Percentiles rank a stretch among this genome's conserved stretches.
phyloP scores from a whole-genome alignment of 2,329 filamentous ascomycete species.

The Colletotrichum sojae region DNA sequence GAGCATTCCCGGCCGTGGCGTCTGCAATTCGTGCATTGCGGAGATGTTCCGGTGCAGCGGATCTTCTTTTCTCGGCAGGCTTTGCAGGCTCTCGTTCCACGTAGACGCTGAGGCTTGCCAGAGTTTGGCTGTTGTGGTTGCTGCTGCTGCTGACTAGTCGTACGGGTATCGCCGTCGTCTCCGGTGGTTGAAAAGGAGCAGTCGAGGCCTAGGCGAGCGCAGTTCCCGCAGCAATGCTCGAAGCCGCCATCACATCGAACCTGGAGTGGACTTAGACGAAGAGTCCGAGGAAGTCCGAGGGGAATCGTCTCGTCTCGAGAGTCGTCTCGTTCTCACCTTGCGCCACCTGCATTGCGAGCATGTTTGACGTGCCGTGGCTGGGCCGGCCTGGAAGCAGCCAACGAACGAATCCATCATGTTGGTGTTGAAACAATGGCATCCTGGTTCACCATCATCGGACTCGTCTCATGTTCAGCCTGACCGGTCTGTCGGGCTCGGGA shows the following conservation, averaged over 20 bases:
- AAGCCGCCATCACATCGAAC: constrained; percentile 50
- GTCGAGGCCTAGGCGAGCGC: constrained; percentile 50
- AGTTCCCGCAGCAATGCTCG: constrained; percentile 49
- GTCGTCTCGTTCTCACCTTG: constrained; percentile 36
- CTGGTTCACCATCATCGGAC: constrained; percentile 19
- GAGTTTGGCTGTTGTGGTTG: constrained; percentile 30
- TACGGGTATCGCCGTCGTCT: neutral
- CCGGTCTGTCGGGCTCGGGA: constrained; percentile 9
- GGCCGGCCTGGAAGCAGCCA: constrained; percentile 40
- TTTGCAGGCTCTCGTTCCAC: constrained; percentile 44
- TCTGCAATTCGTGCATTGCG: constrained; percentile 44
- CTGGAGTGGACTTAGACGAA: constrained; percentile 1
- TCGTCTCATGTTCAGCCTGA: constrained; percentile 31
- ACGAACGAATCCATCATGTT: constrained; percentile 42
- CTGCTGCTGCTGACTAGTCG: constrained; percentile 20
- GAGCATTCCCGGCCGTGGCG: constrained; percentile 41
- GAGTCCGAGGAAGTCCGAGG: neutral
- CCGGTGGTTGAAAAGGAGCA: constrained; percentile 47
- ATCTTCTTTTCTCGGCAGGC: constrained; percentile 48
- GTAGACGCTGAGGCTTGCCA: constrained; percentile 37
- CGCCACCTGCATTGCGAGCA: constrained; percentile 45
- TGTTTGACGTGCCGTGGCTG: constrained; percentile 41
- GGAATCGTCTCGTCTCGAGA: neutral
- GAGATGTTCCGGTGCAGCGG: constrained; percentile 44
- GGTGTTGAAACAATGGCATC: constrained; percentile 25